Evolutionary conservation across 768 basidiomycete genomes (phyloP), one percentile per base, ranked within the genome.

Genomic region (Cantharellus anzutake): DNA sequence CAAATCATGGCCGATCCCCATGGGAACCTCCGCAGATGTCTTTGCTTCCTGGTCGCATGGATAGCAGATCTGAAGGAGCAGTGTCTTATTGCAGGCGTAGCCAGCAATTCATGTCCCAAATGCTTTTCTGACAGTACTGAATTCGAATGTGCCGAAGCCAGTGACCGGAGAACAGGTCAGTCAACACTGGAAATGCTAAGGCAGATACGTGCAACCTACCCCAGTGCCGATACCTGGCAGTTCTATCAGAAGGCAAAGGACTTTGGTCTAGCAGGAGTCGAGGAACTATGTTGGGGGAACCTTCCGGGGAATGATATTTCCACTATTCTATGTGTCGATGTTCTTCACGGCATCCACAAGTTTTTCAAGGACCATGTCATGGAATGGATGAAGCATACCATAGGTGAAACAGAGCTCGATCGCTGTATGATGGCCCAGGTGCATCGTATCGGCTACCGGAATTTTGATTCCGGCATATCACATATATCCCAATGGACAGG

Each of bases 201-300:
- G 55, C 29, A 20, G 40, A 2, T n/a, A 40, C 38, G 2, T 51
- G 37, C 5, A 64, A 66, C 0, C 72, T 70, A 60, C 63, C 72
- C 4, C 70, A 70, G 0, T 73, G 77, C 63, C 72, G 75, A 60
- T 76, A 76, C 0, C 75, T 78, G 60, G 76, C 29, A 50, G 4
- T 51, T n/a, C n/a, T 20, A 42, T 11, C 71, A 11, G 69, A 77
- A 0, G 68, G 72, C 3, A 44, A 61, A 5, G 0, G 69, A 71
- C 0, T 67, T 64, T 4, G 63, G 64, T 57, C 41, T 4, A 29
- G 64, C 68, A 55, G 64, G 63, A 52, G 56, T 58, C 5, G 73
- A 72, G 56, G 73, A 70, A 0, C 64, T 59, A 41, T 58, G 11
- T 65, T 71, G 4, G n/a, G 53, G 0, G 65, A 67, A 2, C 60